Base-by-base conservation (phyloP, 257 asterid genomes). In the Solanum phureja region DNA sequence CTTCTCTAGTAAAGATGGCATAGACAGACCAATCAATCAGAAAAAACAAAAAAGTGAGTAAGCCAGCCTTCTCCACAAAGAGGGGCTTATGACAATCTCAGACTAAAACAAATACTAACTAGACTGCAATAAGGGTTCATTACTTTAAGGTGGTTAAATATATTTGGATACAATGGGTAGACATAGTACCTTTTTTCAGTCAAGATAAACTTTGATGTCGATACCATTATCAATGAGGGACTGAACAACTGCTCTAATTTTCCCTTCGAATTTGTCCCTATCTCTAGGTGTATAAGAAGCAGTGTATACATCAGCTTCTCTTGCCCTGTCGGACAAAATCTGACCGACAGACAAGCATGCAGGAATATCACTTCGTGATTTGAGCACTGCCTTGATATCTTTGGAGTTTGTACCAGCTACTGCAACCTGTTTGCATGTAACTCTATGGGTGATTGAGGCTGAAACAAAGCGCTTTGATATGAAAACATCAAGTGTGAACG, bases 321-420 rank as follows among this genome's bases (percentile, higher is more conserved):
- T 92, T n/a, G 98, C 95, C 90, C 99, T 90, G 85, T 97, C 98
- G 4, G 96, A 90, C 92, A 97, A 92, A 64, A 95, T 94, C 64
- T 83, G 93, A 33, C 99, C 98, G 1, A 95, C 87, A 7, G 99
- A 83, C 89, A 95, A 88, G 91, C 99, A 97, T 2, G 98, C 98
- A 21, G 98, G 98, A 86, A 97, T 95, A 87, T 97, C 99, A 2
- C 95, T 93, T 85, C 98, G 89, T 33, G 99, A 95, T 90, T 90
- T 93, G 6, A 97, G 95, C 10, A 92, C 97, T n/a, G 98, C 98
- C 88, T 97, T 97, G 31, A 97, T 95, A 86, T 97, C 98, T 69
- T 95, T 97, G 33, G 98, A 97, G 91, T 97, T 97, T 3, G 99
- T 97, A 68, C 99, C 98, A 37, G 99, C 98, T 86, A 97, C 98